Percentiles rank a stretch among this genome's conserved stretches.
These are phyloP conservation scores for Trapa bicornis DNA, from an alignment of 345 rosid genomes.

Conservation along the genomic window DNA sequence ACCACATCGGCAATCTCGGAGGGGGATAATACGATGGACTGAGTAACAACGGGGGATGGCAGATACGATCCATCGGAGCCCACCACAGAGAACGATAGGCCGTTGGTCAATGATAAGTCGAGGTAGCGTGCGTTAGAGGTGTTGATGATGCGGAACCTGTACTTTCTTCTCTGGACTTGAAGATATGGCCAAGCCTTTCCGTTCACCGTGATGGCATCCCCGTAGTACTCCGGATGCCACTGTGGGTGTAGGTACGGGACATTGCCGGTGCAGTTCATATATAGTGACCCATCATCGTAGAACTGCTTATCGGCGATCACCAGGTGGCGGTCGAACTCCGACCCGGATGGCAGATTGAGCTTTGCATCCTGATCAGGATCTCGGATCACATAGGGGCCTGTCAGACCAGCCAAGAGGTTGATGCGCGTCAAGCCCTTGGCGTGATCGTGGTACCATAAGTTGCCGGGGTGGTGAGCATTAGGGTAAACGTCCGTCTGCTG, in stretches of 20 bases:
- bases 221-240: neutral
- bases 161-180: constrained; percentile 8
- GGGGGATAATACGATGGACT: constrained; percentile 4
- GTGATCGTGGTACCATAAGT: too few species aligned
- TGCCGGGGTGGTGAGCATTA: neutral
- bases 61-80: constrained; percentile 6
- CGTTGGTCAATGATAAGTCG: constrained; percentile 6
- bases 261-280: constrained; percentile 14
- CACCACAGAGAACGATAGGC: constrained; percentile 4
- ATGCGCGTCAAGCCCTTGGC: constrained; percentile 11
- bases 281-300: constrained; percentile 12
- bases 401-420: constrained; percentile 17
- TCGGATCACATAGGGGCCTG: constrained; percentile 7
- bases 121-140: constrained; percentile 10
- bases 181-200: constrained; percentile 18
- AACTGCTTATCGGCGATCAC: constrained; percentile 16
- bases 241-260: constrained; percentile 12
- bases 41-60: neutral
- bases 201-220: constrained; percentile 12
- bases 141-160: constrained; percentile 14
- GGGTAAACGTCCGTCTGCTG: too few species aligned
- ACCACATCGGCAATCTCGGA: constrained; percentile 10
- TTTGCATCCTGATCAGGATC: constrained; percentile 1
- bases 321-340: constrained; percentile 12
- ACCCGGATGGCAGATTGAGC: constrained; percentile 8